A percentile compares a stretch with the other conserved stretches of the same genome.
Evolutionary conservation across 768 basidiomycete genomes (phyloP).

Genomic region (Boletellus ananiceps): DNA sequence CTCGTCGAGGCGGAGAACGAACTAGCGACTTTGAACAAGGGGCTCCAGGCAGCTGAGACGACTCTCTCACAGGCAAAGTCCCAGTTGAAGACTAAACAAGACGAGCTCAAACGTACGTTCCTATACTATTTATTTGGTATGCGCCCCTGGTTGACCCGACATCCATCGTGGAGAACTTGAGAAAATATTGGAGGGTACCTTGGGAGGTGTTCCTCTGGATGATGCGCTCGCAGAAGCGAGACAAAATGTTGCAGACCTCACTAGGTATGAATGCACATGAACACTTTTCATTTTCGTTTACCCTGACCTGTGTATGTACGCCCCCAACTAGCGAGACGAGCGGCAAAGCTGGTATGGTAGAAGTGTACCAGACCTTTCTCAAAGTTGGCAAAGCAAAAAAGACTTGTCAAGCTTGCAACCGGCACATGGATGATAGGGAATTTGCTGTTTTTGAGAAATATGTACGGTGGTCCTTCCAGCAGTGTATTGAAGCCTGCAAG

Average conservation of each 20-base stretch:
- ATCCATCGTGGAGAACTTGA: conserved; percentile 33
- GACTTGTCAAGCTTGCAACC: conserved; percentile 72
- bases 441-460: conserved; percentile 63
- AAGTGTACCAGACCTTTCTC: conserved; percentile 53
- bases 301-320: background rate
- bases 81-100: conserved; percentile 57
- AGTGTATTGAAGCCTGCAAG: too few species aligned
- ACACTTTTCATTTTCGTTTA: background rate
- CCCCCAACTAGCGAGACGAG: conserved; percentile 13
- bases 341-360: conserved; percentile 33
- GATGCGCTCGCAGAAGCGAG: conserved; percentile 43
- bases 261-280: conserved; percentile 9
- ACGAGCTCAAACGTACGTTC: conserved; percentile 55
- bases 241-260: conserved; percentile 10
- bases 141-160: background rate
- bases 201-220: conserved; percentile 39
- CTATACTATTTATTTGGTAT: background rate
- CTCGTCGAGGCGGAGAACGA: conserved; percentile 34
- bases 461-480: conserved; percentile 36
- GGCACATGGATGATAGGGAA: conserved; percentile 55
- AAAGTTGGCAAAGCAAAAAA: conserved; percentile 57
- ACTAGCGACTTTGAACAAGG: conserved; percentile 43
- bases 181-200: conserved; percentile 37
- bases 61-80: conserved; percentile 54
- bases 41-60: conserved; percentile 60